Evolutionary conservation across 805 yeast genomes (phyloP).

Genomic region (Teunomyces funiuensis): DNA sequence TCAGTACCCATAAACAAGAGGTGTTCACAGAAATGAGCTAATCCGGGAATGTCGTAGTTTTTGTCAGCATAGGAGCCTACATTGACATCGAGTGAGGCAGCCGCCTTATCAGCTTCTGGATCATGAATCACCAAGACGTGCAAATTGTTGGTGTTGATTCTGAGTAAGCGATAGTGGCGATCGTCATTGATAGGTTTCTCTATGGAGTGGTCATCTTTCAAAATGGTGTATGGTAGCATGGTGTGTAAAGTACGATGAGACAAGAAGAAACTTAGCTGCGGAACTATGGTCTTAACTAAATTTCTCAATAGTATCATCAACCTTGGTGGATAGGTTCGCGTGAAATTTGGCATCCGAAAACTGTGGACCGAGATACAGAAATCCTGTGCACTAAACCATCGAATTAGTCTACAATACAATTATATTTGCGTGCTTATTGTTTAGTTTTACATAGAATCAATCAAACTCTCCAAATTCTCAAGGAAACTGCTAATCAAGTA

Average conservation of each 20-base stretch:
- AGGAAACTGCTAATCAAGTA: conserved; percentile 40
- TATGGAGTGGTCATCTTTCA: conserved; percentile 32
- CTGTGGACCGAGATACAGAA: neutral
- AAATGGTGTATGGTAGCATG: conserved; percentile 13
- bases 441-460: conserved; percentile 4
- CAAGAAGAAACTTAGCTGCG: neutral
- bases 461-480: conserved; percentile 15
- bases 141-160: conserved; percentile 52
- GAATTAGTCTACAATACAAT: too few relatives aligned
- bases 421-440: too few relatives aligned
- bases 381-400: too few relatives aligned
- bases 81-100: conserved; percentile 77
- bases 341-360: conserved; percentile 1
- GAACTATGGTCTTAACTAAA: neutral
- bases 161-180: conserved; percentile 67
- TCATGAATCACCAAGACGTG: conserved; percentile 67
- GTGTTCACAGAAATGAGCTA: conserved; percentile 72
- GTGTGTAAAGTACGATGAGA: conserved; percentile 1
- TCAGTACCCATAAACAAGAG: conserved; percentile 76
- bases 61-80: conserved; percentile 77
- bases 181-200: conserved; percentile 65
- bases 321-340: neutral
- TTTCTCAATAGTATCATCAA: conserved; percentile 2
- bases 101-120: conserved; percentile 68
- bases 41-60: conserved; percentile 56